These are phyloP conservation scores for Colletotrichum simmondsii DNA, from an alignment of 2,329 filamentous ascomycete genomes.

Conservation along the genomic window DNA sequence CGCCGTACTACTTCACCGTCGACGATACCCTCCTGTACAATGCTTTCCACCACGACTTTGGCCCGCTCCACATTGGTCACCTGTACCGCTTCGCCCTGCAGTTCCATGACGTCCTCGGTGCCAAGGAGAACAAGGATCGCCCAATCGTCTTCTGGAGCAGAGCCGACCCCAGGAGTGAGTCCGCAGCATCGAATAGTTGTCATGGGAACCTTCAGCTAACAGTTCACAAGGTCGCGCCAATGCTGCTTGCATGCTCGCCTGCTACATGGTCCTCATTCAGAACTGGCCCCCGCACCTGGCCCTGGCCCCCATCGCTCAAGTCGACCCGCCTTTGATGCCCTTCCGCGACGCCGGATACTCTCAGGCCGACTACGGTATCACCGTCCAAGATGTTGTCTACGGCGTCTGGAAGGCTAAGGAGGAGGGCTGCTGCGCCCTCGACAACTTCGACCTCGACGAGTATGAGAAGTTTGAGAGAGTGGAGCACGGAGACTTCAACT, in stretches of 20 bases:
- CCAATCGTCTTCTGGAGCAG: constrained; percentile 97
- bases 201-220: constrained; percentile 39
- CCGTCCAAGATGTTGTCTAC: constrained; percentile 97
- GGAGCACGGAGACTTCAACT: constrained; percentile 99
- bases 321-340: constrained; percentile 97
- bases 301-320: constrained; percentile 93
- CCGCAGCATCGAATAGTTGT: neutral
- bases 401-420: constrained; percentile 99
- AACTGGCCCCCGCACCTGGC: constrained; percentile 97
- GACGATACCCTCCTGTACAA: constrained; percentile 96
- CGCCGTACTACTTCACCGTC: constrained; percentile 94
- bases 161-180: constrained; percentile 88
- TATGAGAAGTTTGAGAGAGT: constrained; percentile 97
- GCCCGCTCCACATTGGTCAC: constrained; percentile 96
- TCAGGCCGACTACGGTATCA: constrained; percentile 95
- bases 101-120: constrained; percentile 93
- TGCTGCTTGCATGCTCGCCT: constrained; percentile 92
- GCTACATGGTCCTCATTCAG: constrained; percentile 99
- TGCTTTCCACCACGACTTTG: constrained; percentile 98
- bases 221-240: constrained; percentile 80
- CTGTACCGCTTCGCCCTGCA: constrained; percentile 96
- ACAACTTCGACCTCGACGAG: constrained; percentile 96
- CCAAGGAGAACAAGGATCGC: constrained; percentile 88
- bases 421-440: constrained; percentile 88
- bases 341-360: constrained; percentile 99